Conservation (phyloP, 2,329 filamentous ascomycete species). For the Scedosporium boydii region DNA sequence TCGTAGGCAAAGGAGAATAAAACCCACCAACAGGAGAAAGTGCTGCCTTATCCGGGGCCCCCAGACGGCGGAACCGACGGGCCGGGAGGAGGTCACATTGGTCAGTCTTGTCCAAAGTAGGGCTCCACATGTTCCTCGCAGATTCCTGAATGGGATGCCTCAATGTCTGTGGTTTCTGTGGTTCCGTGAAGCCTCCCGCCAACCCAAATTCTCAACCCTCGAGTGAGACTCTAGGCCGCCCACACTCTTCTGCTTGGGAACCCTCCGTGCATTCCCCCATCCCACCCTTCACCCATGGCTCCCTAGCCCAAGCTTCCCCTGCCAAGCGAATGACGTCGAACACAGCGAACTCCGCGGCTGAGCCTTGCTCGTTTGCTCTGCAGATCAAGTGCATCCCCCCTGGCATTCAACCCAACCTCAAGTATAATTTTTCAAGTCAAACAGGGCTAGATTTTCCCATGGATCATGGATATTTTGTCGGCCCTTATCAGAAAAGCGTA, state of each 20-base stretch:
- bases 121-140: neutral
- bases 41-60: neutral
- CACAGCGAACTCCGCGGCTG: neutral
- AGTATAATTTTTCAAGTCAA: too few species aligned
- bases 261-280: neutral
- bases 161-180: neutral
- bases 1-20: too few species aligned
- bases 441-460: too few species aligned
- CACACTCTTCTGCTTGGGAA: neutral
- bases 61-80: neutral
- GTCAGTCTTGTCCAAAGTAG: neutral
- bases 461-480: too few species aligned
- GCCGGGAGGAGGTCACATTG: neutral
- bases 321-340: neutral
- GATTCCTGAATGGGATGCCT: neutral
- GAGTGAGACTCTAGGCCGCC: neutral
- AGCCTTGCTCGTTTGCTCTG: neutral
- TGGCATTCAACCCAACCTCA: slow-evolving; percentile 13
- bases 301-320: neutral
- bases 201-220: neutral
- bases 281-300: neutral
- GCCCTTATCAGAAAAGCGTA: too few species aligned
- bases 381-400: neutral
- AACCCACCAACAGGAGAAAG: neutral
- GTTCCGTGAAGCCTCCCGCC: neutral